Evolutionary conservation across 1,284 basidiomycete genomes (phyloP).

Genomic region (Taiwanofungus camphoratus): DNA sequence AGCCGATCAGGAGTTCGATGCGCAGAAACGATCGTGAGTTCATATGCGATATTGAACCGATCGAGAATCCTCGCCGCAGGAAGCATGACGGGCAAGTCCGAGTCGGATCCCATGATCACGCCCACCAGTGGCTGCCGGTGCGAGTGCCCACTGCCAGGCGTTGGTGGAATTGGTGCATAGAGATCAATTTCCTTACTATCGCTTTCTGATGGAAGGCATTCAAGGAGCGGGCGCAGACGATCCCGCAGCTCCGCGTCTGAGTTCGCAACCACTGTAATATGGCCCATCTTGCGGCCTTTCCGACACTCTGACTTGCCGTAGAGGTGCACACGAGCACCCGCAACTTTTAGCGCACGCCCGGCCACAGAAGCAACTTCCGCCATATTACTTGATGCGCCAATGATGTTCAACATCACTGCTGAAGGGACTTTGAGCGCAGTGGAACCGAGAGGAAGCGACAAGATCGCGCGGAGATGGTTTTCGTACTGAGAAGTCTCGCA

Average conservation of each 20-base stretch:
- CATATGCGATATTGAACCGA: conserved; percentile 82
- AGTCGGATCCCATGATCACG: conserved; percentile 98
- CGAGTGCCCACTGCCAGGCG: conserved; percentile 46
- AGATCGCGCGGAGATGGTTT: conserved; percentile 96
- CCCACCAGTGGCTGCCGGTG: conserved; percentile 80
- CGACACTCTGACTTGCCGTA: conserved; percentile 93
- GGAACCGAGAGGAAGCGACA: conserved; percentile 85
- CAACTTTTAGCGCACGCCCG: conserved; percentile 52
- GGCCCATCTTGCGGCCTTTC: conserved; percentile 96
- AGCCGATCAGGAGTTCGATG: conserved; percentile 92
- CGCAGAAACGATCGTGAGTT: conserved; percentile 93
- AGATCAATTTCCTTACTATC: conserved; percentile 44
- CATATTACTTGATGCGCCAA: conserved; percentile 72
- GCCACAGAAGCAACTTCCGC: conserved; percentile 52
- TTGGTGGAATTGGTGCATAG: conserved; percentile 46
- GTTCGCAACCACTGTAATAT: conserved; percentile 86
- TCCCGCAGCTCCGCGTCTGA: conserved; percentile 74
- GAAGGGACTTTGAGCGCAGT: conserved; percentile 86
- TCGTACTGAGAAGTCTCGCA: conserved; percentile 96
- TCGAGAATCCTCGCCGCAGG: conserved; percentile 85
- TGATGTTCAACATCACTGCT: conserved; percentile 92
- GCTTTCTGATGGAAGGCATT: conserved; percentile 52
- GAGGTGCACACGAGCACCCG: conserved; percentile 83
- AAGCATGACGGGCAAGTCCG: conserved; percentile 92
- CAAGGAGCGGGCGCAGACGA: conserved; percentile 69